These are phyloP conservation scores for Daldinia childiae DNA, from an alignment of 495 filamentous ascomycete species.

Conservation along the genomic window DNA sequence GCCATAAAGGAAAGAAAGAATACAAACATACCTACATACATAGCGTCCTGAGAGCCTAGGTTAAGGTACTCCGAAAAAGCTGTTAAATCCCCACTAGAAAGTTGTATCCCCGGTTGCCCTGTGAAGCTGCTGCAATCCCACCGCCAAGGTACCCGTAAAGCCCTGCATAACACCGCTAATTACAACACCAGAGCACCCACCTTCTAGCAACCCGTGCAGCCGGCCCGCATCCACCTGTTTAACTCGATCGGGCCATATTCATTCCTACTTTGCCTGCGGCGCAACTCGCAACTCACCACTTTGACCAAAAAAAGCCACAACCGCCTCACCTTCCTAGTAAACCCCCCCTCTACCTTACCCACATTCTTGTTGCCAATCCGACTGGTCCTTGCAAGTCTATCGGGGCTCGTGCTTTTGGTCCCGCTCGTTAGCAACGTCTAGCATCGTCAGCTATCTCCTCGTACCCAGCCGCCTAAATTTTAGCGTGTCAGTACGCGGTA, in stretches of 20 bases:
- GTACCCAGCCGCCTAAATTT: slow-evolving; percentile 38
- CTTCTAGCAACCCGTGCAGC: slow-evolving; percentile 36
- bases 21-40: neutral
- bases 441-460: slow-evolving; percentile 12
- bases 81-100: slow-evolving; percentile 34
- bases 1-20: neutral
- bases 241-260: slow-evolving; percentile 34
- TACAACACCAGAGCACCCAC: slow-evolving; percentile 38
- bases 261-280: slow-evolving; percentile 30
- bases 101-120: slow-evolving; percentile 29
- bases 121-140: slow-evolving; percentile 35
- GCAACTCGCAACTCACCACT: slow-evolving; percentile 35
- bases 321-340: slow-evolving; percentile 35
- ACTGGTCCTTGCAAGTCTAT: slow-evolving; percentile 30
- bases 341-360: slow-evolving; percentile 16
- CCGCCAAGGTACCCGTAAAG: slow-evolving; percentile 38
- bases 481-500: slow-evolving; percentile 30
- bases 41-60: neutral
- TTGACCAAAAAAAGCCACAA: slow-evolving; percentile 36
- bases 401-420: slow-evolving; percentile 17
- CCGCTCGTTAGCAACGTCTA: slow-evolving; percentile 19
- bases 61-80: slow-evolving; percentile 24
- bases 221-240: slow-evolving; percentile 37
- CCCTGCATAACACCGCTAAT: slow-evolving; percentile 45
- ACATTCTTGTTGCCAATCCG: slow-evolving; percentile 33